Base-by-base conservation (phyloP, 371 early-diverging fungal species). In the Mortierella sp. region DNA sequence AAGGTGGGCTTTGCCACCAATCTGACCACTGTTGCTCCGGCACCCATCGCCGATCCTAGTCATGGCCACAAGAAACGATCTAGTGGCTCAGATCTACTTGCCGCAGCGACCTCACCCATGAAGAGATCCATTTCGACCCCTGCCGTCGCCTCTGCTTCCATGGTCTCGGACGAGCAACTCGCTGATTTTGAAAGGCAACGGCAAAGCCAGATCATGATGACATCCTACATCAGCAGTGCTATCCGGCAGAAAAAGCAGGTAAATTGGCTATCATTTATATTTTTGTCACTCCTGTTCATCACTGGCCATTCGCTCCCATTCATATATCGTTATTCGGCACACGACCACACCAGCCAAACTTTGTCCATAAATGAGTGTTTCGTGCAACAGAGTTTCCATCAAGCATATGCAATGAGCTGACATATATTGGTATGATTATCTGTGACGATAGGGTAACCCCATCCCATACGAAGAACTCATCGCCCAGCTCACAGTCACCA, bases 391-490 rank as follows among this genome's bases (percentile, higher is more conserved):
- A n/a, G n/a, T n/a, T n/a, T n/a, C n/a, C n/a, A n/a, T n/a, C n/a
- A n/a, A n/a, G n/a, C n/a, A n/a, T n/a, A n/a, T n/a, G n/a, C n/a
- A n/a, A n/a, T n/a, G n/a, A n/a, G n/a, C n/a, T n/a, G n/a, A n/a
- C n/a, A n/a, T n/a, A n/a, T n/a, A n/a, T n/a, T n/a, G n/a, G n/a
- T n/a, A n/a, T n/a, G n/a, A n/a, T n/a, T n/a, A n/a, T n/a, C n/a
- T n/a, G n/a, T n/a, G n/a, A n/a, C n/a, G n/a, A n/a, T 72, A 87
- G 87, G 87, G 87, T 23, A 82, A 87, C 47, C 56, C 63, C 5
- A 49, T 67, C 43, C 80, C 79, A 9, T 87, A 80, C 59, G 85
- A 87, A 46, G 84, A 87, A 49, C 63, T 87, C 55, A 81, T 86
- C 23, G 79, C 80, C 15, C 78, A 79, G 23, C 76, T 87, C 17